These are phyloP conservation scores for Aspergillus ellipticus DNA, from an alignment of 495 filamentous ascomycete species.

Conservation along the genomic window DNA sequence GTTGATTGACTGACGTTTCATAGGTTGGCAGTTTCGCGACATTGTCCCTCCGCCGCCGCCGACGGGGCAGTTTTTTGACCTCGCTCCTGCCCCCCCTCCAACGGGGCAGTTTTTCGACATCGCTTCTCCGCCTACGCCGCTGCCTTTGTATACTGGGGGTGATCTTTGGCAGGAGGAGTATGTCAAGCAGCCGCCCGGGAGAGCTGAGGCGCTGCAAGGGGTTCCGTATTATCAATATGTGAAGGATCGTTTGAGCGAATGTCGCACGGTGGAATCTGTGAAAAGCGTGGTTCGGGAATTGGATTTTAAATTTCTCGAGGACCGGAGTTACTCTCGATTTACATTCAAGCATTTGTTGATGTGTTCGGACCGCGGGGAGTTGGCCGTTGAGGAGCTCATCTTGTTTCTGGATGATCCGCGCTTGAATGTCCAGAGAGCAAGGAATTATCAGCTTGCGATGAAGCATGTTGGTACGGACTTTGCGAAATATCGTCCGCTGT, in stretches of 20 bases:
- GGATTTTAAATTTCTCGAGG: constrained; percentile 35
- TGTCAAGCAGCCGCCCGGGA: too few species aligned
- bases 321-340: constrained; percentile 37
- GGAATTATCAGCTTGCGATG: constrained; percentile 35
- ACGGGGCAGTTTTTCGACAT: too few species aligned
- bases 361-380: constrained; percentile 6
- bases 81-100: too few species aligned
- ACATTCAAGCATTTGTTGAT: constrained; percentile 37
- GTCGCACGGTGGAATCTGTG: constrained; percentile 26
- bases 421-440: constrained; percentile 36
- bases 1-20: too few species aligned
- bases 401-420: constrained; percentile 41
- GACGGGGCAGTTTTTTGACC: too few species aligned
- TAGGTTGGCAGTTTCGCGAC: too few species aligned
- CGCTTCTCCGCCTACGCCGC: too few species aligned
- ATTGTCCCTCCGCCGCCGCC: too few species aligned
- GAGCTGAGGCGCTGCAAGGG: background rate
- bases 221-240: constrained; percentile 14
- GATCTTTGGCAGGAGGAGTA: too few species aligned
- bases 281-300: constrained; percentile 26
- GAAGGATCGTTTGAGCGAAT: constrained; percentile 15
- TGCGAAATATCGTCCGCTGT: constrained; percentile 15
- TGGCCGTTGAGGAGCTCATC: constrained; percentile 23
- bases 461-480: constrained; percentile 17
- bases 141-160: too few species aligned